Conservation (phyloP, 495 filamentous ascomycete genomes). For the Tuber microsphaerosporum region DNA sequence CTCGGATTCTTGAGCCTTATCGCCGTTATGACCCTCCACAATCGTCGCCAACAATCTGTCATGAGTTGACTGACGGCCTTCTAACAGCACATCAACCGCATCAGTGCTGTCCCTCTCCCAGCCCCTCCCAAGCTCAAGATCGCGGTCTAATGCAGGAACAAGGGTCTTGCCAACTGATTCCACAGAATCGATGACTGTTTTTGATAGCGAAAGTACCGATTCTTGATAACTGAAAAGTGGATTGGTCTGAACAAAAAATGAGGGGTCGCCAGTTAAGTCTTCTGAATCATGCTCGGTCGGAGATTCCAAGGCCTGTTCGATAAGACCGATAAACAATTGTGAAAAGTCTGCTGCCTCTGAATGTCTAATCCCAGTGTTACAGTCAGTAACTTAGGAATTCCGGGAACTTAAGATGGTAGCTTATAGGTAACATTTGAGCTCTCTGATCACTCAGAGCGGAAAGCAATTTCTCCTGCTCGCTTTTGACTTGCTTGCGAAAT, state of each 20-base stretch:
- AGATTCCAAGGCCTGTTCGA: constrained; percentile 5
- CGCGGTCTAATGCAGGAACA: constrained; percentile 2
- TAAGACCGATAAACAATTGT: constrained; percentile 9
- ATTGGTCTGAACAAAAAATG: constrained; percentile 10
- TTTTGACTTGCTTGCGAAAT: constrained; percentile 26
- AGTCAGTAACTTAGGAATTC: not conserved
- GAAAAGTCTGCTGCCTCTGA: constrained; percentile 17
- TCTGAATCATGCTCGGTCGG: not conserved
- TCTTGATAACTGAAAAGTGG: constrained; percentile 11
- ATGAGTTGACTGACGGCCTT: not conserved
- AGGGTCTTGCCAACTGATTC: constrained; percentile 19
- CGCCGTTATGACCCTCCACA: not conserved
- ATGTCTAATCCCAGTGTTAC: constrained; percentile 7
- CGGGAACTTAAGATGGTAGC: not conserved
- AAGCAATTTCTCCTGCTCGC: constrained; percentile 21
- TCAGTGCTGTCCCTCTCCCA: constrained; percentile 25
- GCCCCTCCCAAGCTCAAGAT: constrained; percentile 21
- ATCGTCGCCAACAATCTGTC: not conserved
- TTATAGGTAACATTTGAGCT: constrained; percentile 19
- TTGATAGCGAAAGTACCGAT: constrained; percentile 16
- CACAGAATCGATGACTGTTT: constrained; percentile 17
- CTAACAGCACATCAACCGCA: constrained; percentile 1
- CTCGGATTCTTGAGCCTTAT: constrained; percentile 8
- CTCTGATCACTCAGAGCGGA: constrained; percentile 18
- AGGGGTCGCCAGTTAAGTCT: not conserved